Evolutionary conservation across 371 early-diverging fungal species (phyloP), one percentile per base, ranked within the genome.

Genomic region (Zancudomyces culisetae): DNA sequence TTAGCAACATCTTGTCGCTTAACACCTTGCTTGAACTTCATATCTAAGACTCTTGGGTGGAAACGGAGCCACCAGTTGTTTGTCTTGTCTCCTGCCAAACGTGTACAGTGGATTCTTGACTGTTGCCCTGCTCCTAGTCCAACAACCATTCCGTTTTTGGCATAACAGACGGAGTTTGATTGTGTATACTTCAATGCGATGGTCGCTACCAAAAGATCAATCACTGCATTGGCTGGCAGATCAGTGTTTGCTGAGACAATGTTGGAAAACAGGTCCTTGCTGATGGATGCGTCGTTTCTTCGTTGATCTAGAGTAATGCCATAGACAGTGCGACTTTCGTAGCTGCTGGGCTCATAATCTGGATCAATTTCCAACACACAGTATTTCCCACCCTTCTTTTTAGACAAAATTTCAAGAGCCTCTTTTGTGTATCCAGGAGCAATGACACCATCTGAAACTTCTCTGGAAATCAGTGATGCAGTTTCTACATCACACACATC

Each of bases 41-140:
- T 77, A 45, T 61, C 78, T 43, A 86, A 70, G 10, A 92, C 87
- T 63, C 80, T 81, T 61, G 90, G 90, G 69, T 96, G 94, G 63
- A 89, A 89, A 45, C 97, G 83, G 66, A 85, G 60, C 94, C 94
- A 93, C 90, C 90, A 93, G 80, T 90, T 90, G 65, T 96, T 91
- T 50, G 91, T 91, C 78, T 96, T 96, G 61, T 91, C 92, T 62
- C 93, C 93, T n/a, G 94, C 96, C 53, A 96, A 80, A 51, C 96
- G 80, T 6, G 93, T 93, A 75, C 93, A 94, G 73, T 92, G 97
- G 53, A 96, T 92, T 55, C 97, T 81, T 43, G 89, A 88, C 73
- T 96, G 95, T 72, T 96, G 95, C 46, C 97, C 97, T 53, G 95
- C 97, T 52, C 97, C 97, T 47, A 96, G 74, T 52, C 97, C 97